These are phyloP conservation scores for Camelina neglecta DNA, from an alignment of 345 rosid genomes.

Conservation along the genomic window DNA sequence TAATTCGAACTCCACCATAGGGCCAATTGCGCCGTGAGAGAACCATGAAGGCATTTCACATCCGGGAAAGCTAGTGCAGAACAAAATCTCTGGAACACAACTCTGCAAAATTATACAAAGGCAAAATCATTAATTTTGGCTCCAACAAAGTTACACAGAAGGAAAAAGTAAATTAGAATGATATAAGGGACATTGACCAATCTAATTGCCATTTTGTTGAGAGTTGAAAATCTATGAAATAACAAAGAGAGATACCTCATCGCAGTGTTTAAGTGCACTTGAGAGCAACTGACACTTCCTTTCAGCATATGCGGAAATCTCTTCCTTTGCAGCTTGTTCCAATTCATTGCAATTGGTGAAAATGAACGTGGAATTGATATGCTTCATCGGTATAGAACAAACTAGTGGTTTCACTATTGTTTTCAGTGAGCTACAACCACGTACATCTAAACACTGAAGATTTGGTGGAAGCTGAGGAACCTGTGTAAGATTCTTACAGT, in stretches of 20 bases:
- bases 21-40: constrained; percentile 15
- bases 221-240: too few relatives aligned
- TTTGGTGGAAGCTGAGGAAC: constrained; percentile 35
- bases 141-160: neutral
- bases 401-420: neutral
- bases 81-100: constrained; percentile 23
- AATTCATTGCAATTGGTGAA: constrained; percentile 18
- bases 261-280: constrained; percentile 9
- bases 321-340: constrained; percentile 31
- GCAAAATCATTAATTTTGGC: neutral
- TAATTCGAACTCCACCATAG: constrained; percentile 11
- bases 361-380: constrained; percentile 24
- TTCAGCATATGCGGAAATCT: neutral
- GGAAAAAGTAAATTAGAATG: too few relatives aligned
- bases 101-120: neutral
- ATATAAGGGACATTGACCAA: too few relatives aligned
- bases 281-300: constrained; percentile 8
- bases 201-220: too few relatives aligned
- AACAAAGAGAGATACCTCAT: constrained; percentile 1
- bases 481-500: constrained; percentile 17
- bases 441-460: constrained; percentile 29
- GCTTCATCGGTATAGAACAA: neutral
- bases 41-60: constrained; percentile 37
- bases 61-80: constrained; percentile 26
- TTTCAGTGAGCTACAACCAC: constrained; percentile 20